Base-by-base conservation (phyloP, 257 asterid genomes). In the Petunia secreta region DNA sequence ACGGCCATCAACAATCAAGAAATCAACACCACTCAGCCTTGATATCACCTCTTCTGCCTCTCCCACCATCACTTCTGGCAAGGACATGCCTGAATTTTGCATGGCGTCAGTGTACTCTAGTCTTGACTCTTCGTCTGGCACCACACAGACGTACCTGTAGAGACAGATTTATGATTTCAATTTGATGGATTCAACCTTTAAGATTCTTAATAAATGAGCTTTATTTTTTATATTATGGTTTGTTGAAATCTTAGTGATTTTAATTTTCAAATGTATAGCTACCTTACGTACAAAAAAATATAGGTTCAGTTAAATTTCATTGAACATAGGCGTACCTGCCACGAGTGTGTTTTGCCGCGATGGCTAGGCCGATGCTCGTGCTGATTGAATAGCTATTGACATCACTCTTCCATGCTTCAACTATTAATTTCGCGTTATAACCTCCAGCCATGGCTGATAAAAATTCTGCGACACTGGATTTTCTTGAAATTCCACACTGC, bases 401-500 rank as follows among this genome's bases (percentile, higher is more conserved):
- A 25, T 40, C 37, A 10, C 16, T 5, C 48, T 25, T 75, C 90
- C 88, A 69, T 46, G 85, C 86, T 82, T 87, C 90, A 8, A 87
- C 87, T 2, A 77, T 83, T 53, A 87, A 75, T 43, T 77, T 81
- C 14, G 88, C 79, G 50, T 83, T 83, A 85, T 87, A 85, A 2
- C 90, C 90, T 3, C 82, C 87, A 1, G 88, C 90, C 90, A 75
- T 75, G 58, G 90, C 87, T 39, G 90, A 87, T 67, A 85, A 63
- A 36, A 83, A 64, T 59, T 85, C 87, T 2, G 88, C 84, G 8
- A 82, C 80, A 15, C 85, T 75, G 1, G 86, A 63, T 80, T 81
- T 82, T 53, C 37, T 50, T 5, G 67, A 63, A 5, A 16, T 76
- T 36, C 85, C 85, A 79, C 85, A 66, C 83, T 85, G 82, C 81